Evolutionary conservation across 225 moss, liverwort and hornwort species (phyloP).

Genomic region (Physcomitrium patens): DNA sequence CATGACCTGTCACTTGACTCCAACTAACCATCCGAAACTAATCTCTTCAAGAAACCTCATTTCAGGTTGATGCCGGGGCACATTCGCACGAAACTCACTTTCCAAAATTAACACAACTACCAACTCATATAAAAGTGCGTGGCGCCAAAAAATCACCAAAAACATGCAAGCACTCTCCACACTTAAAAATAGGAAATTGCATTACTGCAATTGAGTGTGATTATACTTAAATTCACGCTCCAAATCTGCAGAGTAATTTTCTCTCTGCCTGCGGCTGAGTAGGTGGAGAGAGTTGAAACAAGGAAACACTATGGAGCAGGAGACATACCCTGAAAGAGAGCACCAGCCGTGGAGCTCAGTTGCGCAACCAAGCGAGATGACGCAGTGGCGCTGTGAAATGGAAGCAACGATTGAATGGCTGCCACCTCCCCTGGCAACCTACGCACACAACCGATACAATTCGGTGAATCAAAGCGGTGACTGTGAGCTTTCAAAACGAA

Average conservation of each 20-base stretch:
- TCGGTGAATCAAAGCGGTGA: not conserved
- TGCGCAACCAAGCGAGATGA: constrained; percentile 63
- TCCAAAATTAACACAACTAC: too few relatives aligned
- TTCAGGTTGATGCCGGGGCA: too few relatives aligned
- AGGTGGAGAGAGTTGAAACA: not conserved
- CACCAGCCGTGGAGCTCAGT: constrained; percentile 59
- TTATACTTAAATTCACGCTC: not conserved
- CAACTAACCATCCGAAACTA: too few relatives aligned
- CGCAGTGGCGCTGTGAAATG: constrained; percentile 60
- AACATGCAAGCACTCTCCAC: too few relatives aligned
- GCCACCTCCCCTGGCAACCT: constrained; percentile 67
- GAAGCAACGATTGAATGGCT: constrained; percentile 55
- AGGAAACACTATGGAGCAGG: constrained; percentile 47
- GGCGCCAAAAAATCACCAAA: not conserved
- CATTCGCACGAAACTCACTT: too few relatives aligned
- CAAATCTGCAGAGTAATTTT: not conserved
- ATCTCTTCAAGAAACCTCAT: too few relatives aligned
- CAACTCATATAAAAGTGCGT: not conserved
- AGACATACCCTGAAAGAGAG: constrained; percentile 66
- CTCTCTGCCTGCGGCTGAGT: not conserved
- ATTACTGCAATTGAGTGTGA: not conserved
- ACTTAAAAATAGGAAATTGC: not conserved
- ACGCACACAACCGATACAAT: not conserved
- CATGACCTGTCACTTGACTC: too few relatives aligned
- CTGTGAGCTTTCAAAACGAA: too few relatives aligned